Conservation (phyloP, 768 basidiomycete genomes). For the Melanogaster broomeanus region DNA sequence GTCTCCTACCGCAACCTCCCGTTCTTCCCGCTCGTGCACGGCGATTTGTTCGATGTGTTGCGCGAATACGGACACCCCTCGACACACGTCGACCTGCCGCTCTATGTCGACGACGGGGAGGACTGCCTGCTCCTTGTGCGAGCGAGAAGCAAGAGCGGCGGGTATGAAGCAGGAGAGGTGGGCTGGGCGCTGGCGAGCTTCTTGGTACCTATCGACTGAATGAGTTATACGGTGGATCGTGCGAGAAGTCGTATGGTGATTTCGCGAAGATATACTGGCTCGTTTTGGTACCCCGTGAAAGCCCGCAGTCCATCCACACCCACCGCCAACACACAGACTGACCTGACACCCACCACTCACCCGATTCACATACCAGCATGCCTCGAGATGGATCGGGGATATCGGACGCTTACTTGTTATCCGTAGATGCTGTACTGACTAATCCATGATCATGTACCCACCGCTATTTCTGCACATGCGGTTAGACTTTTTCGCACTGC, state of each 20-base stretch:
- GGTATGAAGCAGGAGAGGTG: conserved; percentile 43
- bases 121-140: conserved; percentile 79
- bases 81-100: conserved; percentile 67
- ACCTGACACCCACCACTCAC: neutral
- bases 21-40: conserved; percentile 70
- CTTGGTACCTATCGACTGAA: conserved; percentile 56
- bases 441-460: neutral
- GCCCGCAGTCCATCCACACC: neutral
- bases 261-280: conserved; percentile 1
- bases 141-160: conserved; percentile 35
- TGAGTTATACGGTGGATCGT: conserved; percentile 1
- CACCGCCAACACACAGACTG: no score
- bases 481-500: neutral
- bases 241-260: conserved; percentile 2
- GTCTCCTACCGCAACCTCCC: conserved; percentile 73
- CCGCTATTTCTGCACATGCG: neutral
- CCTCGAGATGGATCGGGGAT: neutral
- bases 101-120: conserved; percentile 75
- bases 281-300: conserved; percentile 4
- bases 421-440: neutral
- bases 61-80: conserved; percentile 81
- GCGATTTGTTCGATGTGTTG: conserved; percentile 65
- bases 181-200: conserved; percentile 88
- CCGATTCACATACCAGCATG: neutral
- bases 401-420: neutral